Evolutionary conservation across 306 rosid genomes (phyloP).

Genomic region (Fragaria vesca): DNA sequence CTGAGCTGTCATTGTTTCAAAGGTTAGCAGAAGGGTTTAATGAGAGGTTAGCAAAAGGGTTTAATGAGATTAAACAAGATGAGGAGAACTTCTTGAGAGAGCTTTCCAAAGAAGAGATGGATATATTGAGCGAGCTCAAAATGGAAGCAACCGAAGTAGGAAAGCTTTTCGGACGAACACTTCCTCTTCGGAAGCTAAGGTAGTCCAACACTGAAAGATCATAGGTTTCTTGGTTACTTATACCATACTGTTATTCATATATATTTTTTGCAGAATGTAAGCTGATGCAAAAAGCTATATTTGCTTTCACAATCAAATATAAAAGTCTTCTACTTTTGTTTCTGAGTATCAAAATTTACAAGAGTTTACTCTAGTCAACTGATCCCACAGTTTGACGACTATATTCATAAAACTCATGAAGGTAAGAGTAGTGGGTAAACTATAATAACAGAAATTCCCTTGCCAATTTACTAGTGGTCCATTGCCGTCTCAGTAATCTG

Average conservation of each 20-base stretch:
- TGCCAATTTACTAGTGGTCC: not conserved
- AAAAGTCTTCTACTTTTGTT: not conserved
- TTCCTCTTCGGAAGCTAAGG: conserved; percentile 75
- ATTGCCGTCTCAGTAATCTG: not conserved
- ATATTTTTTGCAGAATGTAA: conserved; percentile 18
- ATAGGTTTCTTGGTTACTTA: conserved; percentile 1
- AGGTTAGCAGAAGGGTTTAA: conserved; percentile 70
- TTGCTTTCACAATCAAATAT: not conserved
- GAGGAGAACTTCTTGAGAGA: conserved; percentile 67
- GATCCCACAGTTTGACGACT: not conserved
- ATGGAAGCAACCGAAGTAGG: conserved; percentile 83
- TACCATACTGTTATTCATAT: conserved; percentile 12
- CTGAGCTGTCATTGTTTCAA: conserved; percentile 62
- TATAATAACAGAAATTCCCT: not conserved
- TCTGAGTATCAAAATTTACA: not conserved
- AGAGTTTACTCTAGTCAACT: not conserved
- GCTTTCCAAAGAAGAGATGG: conserved; percentile 73
- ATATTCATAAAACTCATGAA: not conserved
- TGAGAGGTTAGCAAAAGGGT: conserved; percentile 60
- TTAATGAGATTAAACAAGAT: conserved; percentile 62
- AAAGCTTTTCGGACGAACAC: conserved; percentile 67
- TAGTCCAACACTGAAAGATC: conserved; percentile 25
- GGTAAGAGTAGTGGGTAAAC: not conserved
- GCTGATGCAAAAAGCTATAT: not conserved
- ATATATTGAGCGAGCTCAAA: conserved; percentile 55